Evolutionary conservation across 2,329 filamentous ascomycete species (phyloP).

Genomic region (Xylaria sp.): DNA sequence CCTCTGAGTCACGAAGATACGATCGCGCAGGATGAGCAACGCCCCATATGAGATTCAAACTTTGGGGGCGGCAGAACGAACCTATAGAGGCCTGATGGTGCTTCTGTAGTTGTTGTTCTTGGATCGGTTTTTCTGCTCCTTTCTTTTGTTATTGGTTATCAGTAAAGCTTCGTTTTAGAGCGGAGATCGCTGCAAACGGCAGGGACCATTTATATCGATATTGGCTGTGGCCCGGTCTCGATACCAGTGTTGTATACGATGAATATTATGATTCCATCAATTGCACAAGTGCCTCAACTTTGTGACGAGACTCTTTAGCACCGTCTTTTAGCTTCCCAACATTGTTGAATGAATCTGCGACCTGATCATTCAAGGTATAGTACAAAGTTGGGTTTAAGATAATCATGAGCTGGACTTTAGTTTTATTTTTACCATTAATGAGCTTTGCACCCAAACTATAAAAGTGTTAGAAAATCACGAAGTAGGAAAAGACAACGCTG

Average conservation of each 20-base stretch:
- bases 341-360: constrained; percentile 44
- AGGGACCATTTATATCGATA: constrained; percentile 7
- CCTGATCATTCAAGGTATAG: constrained; percentile 40
- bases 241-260: constrained; percentile 18
- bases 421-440: constrained; percentile 45
- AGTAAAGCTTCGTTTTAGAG: not conserved
- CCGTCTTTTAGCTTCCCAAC: constrained; percentile 44
- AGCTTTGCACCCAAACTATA: constrained; percentile 43
- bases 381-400: constrained; percentile 39
- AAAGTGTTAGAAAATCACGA: constrained; percentile 34
- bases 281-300: constrained; percentile 43
- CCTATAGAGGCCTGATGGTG: constrained; percentile 19
- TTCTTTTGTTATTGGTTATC: constrained; percentile 3
- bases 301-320: constrained; percentile 37
- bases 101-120: constrained; percentile 23
- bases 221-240: not conserved
- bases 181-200: not conserved
- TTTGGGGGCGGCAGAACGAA: constrained; percentile 26
- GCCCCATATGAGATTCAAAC: constrained; percentile 41
- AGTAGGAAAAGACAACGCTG: constrained; percentile 5
- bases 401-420: constrained; percentile 46
- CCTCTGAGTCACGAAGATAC: constrained; percentile 37
- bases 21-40: constrained; percentile 39
- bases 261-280: constrained; percentile 29
- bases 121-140: not conserved